Conservation (phyloP, 208 protist genomes). For the Leishmania turanica region DNA sequence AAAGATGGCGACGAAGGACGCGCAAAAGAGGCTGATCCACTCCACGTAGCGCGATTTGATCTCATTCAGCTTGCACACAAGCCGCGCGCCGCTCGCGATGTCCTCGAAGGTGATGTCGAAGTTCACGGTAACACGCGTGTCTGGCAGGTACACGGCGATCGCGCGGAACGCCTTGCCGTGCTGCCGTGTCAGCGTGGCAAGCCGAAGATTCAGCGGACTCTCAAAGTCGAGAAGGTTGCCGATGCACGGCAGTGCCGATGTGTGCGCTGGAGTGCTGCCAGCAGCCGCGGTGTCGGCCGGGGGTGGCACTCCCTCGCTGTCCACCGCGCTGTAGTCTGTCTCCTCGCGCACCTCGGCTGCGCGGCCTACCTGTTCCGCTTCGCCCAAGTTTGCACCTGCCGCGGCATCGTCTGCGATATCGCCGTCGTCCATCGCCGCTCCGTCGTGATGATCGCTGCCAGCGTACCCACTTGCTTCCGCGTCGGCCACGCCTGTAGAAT, state of each 20-base stretch:
- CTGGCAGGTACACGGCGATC: constrained; percentile 68
- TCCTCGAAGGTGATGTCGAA: constrained; percentile 85
- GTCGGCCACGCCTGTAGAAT: not conserved
- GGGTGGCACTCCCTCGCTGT: not conserved
- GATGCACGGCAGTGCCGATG: constrained; percentile 9
- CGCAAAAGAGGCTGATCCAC: constrained; percentile 80
- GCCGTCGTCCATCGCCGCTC: not conserved
- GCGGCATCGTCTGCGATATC: constrained; percentile 2
- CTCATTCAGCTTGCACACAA: constrained; percentile 73
- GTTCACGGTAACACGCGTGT: constrained; percentile 59
- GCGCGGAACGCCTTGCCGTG: constrained; percentile 84
- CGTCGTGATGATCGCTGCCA: constrained; percentile 1
- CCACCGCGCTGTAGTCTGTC: constrained; percentile 2
- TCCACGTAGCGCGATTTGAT: constrained; percentile 68
- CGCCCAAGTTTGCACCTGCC: constrained; percentile 9
- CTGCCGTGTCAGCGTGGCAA: constrained; percentile 84
- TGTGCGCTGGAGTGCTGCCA: not conserved
- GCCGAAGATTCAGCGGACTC: constrained; percentile 83
- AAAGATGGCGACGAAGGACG: constrained; percentile 78
- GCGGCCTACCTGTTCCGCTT: constrained; percentile 53
- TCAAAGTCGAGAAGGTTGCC: constrained; percentile 75
- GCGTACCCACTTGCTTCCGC: not conserved
- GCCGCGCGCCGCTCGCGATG: constrained; percentile 68
- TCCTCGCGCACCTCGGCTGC: constrained; percentile 46
- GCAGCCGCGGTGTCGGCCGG: not conserved